Percentiles rank a stretch among this genome's conserved stretches.
Conservation (phyloP, 352 stramenopile species). For the Poterioochromonas sp. region DNA sequence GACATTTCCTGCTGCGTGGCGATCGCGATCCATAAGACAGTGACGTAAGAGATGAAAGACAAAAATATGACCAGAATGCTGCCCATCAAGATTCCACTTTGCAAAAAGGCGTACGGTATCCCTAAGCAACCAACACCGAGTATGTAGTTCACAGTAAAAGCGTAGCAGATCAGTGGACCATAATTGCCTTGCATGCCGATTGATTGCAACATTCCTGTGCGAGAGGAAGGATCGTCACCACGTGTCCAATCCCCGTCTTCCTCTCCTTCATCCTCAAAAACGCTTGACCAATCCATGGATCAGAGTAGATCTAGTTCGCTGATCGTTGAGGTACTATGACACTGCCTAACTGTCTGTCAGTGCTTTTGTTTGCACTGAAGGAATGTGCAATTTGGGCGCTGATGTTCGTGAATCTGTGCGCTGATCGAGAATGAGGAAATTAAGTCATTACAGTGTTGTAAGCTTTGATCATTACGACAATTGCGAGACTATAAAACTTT, state of each 20-base stretch:
- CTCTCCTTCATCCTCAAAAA: conserved; percentile 36
- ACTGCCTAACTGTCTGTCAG: too few relatives aligned
- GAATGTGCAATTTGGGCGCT: too few relatives aligned
- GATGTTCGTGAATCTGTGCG: too few relatives aligned
- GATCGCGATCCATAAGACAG: conserved; percentile 76
- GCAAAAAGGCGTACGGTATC: conserved; percentile 72
- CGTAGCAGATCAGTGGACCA: conserved; percentile 63
- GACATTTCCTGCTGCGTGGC: conserved; percentile 36
- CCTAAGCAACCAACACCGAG: conserved; percentile 74
- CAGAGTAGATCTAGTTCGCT: too few relatives aligned
- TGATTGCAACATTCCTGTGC: not conserved
- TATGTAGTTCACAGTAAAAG: conserved; percentile 83
- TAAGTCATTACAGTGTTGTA: too few relatives aligned
- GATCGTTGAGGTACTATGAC: too few relatives aligned
- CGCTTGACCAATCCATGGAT: conserved; percentile 37
- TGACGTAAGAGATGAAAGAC: conserved; percentile 54
- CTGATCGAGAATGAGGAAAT: too few relatives aligned
- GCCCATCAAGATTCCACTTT: conserved; percentile 60
- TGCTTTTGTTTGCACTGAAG: too few relatives aligned
- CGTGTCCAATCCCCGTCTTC: conserved; percentile 31
- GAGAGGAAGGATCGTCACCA: not conserved
- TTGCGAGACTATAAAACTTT: conserved; percentile 48
- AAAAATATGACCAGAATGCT: conserved; percentile 7
- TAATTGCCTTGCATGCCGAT: conserved; percentile 44
- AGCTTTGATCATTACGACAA: too few relatives aligned